Base-by-base conservation (phyloP, 1,284 basidiomycete species). In the Caloboletus inedulis region DNA sequence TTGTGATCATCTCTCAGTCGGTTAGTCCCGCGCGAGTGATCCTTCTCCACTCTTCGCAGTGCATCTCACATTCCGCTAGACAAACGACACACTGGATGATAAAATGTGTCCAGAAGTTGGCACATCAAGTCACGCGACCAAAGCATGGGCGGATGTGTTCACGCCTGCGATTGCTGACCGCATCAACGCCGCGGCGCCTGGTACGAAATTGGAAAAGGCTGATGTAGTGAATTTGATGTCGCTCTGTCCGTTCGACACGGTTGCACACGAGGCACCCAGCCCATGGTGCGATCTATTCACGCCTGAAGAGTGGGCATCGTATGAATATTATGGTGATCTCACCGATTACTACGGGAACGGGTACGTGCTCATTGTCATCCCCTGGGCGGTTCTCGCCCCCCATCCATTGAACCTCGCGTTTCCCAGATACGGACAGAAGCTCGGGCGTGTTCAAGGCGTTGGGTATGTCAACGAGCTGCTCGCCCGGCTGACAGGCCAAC, bases 381-480 rank as follows among this genome's bases (percentile, higher is more conserved):
- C 21, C 16, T 14, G 5, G 18, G 1, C 7, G 3, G 9, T 29
- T 14, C 27, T 14, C 9, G 2, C 16, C 14, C 10, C 21, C 10
- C 43, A n/a, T n/a, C 7, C 19, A 19, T 29, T 40, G 27, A 49
- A 40, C 19, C 1, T 6, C 2, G 21, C 23, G 3, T 9, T 19
- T 7, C 21, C 13, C 52, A 85, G 84, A 18, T 84, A 87, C 55
- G 87, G 87, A 8, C 77, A 82, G 56, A 59, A 68, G 0, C 74
- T 89, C 3, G 88, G 88, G 0, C 81, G 70, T 3, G 81, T 89
- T 2, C 87, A 89, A 67, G 88, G 87, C 40, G 86, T 91, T 7
- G 91, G 91, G 4, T 94, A 87, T 64, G 73, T 90, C 60, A 92
- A 92, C 66, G 91, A 94, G 68, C 81, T 94, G 34, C 71, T 94